These are phyloP conservation scores for Salix koriyanagi DNA, from an alignment of 345 rosid genomes.

Conservation along the genomic window DNA sequence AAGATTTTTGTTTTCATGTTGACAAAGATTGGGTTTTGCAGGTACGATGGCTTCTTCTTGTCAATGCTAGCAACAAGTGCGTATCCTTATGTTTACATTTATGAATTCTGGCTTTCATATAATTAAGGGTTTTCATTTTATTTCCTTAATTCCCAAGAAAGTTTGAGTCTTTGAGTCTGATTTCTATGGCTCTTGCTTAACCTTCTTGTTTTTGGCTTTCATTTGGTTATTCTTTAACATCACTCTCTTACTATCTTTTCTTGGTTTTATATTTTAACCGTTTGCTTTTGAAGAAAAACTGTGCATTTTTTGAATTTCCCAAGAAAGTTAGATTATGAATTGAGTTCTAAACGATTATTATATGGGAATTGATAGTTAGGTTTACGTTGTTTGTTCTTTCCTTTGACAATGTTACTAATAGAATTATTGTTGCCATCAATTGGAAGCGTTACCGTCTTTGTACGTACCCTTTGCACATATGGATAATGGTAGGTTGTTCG, in stretches of 20 bases:
- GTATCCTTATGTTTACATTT: conserved; percentile 56
- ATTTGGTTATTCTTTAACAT: not conserved
- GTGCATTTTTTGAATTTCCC: not conserved
- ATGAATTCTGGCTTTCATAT: not conserved
- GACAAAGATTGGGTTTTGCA: conserved; percentile 31
- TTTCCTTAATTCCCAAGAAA: not conserved
- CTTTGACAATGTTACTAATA: conserved; percentile 36
- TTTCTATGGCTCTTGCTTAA: not conserved
- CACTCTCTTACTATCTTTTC: not conserved
- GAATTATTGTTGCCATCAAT: conserved; percentile 82
- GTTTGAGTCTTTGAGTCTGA: not conserved
- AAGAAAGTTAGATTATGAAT: not conserved
- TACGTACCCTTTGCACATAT: conserved; percentile 85
- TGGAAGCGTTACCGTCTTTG: conserved; percentile 80
- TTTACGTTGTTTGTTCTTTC: conserved; percentile 9
- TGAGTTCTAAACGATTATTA: not conserved
- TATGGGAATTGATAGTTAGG: not conserved
- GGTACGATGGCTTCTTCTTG: conserved; percentile 99
- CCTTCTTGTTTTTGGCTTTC: not conserved
- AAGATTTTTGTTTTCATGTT: not conserved
- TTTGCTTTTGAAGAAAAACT: not conserved
- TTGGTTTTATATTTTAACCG: not conserved
- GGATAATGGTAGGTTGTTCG: conserved; percentile 79
- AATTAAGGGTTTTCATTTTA: not conserved
- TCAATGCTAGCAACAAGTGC: conserved; percentile 97